Base-by-base conservation (phyloP, 257 asterid genomes). In the Perilla frutescens region DNA sequence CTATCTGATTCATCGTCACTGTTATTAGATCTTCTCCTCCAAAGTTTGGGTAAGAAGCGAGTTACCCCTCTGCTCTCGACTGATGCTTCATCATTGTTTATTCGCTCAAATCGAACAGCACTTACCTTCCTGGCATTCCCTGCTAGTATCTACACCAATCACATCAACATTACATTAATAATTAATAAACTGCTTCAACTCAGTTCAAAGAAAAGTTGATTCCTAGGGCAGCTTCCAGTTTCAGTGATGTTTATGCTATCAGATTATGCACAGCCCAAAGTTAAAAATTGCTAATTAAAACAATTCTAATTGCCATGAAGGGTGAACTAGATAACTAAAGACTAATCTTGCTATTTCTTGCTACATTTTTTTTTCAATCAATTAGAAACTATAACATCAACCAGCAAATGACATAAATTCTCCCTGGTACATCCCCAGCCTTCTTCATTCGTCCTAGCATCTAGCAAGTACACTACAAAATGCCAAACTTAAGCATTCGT, bases 121-220 rank as follows among this genome's bases (percentile, higher is more conserved):
- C 97, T 86, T 45, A 95, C 97, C 83, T 95, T 95, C 84, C 99
- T 87, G 8, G 96, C 98, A 76, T 95, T 87, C 78, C 99, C 99
- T 13, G 96, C 99, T 62, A 95, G 82, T 86, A 94, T 88, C 98
- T 91, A 85, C 89, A 82, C 53, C 71, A 76, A 47, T 4, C 54
- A 69, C 34, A 62, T 49, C 3, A 81, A 51, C 39, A 2, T 60
- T 63, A 29, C 32, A 20, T 75, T 41, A 71, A 12, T 63, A 11
- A 57, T 7, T 7, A 61, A 43, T 50, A 11, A 70, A 40, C 68
- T 58, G 45, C 29, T 50, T 29, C 32, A 41, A 6, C 1, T 40
- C 36, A 5, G 49, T 32, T 20, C 2, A 20, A 34, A 20, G 36
- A 48, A 50, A 44, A 5, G 32, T 73, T 51, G 56, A 68, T 68